phyloP scores from a whole-genome alignment of 306 rosid genomes.

The Cucurbita moschata region DNA sequence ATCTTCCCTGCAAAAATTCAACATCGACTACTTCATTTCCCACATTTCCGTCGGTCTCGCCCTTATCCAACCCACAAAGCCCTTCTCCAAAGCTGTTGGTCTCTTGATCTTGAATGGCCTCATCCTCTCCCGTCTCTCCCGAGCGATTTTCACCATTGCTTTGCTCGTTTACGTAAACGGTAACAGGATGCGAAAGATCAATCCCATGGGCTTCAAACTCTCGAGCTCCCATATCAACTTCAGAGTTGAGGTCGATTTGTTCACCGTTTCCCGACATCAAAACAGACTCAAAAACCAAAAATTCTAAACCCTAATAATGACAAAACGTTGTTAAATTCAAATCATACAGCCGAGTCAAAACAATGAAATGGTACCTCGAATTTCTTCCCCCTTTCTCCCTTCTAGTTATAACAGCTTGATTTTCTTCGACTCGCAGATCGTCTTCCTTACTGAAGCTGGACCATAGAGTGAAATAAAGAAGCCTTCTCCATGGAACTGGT shows the following conservation, averaged over 20 bases:
- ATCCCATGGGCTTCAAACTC: slow-evolving; percentile 19
- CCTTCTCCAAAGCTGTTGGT: neutral
- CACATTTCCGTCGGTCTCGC: neutral
- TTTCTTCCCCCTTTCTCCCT: neutral
- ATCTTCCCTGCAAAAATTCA: slow-evolving; percentile 9
- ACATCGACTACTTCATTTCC: slow-evolving; percentile 10
- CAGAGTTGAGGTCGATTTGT: slow-evolving; percentile 33
- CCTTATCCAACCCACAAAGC: neutral
- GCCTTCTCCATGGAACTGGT: neutral
- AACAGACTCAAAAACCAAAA: slow-evolving; percentile 19
- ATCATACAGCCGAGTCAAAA: neutral
- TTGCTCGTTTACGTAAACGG: neutral
- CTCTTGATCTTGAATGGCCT: neutral
- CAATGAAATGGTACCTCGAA: slow-evolving; percentile 10
- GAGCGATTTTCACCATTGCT: neutral
- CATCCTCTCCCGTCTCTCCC: neutral
- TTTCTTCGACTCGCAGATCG: neutral
- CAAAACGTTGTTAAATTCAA: neutral
- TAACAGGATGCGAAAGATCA: slow-evolving; percentile 4
- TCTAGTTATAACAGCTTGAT: neutral
- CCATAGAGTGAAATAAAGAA: neutral
- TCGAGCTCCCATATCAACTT: slow-evolving; percentile 22
- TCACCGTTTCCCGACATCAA: slow-evolving; percentile 22
- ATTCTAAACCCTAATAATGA: slow-evolving; percentile 11
- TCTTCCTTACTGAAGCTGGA: neutral